Evolutionary conservation across 2,329 filamentous ascomycete genomes (phyloP), one percentile per base, ranked within the genome.

Genomic region (Hansfordia pulvinata): DNA sequence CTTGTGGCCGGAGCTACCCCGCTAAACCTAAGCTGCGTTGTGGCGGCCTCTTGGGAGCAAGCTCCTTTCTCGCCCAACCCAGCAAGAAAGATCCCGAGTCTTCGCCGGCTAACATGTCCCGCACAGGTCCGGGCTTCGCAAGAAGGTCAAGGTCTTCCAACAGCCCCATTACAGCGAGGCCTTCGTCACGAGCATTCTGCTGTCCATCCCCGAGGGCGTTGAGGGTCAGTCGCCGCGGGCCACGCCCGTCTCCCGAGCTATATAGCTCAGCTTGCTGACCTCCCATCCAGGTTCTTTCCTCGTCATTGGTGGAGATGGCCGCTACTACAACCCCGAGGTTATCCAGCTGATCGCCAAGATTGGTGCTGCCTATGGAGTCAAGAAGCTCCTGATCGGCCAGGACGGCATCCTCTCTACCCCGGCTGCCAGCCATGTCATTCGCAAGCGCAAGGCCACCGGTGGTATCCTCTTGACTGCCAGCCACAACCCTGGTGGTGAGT

Each of bases 81-180:
- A n/a, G n/a, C n/a, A n/a, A n/a, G n/a, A n/a, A n/a, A n/a, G n/a
- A n/a, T n/a, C n/a, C n/a, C n/a, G n/a, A n/a, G n/a, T n/a, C n/a
- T n/a, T 25, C 27, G 22, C 28, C 17, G 27, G 24, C 35, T 41
- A 26, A 44, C 31, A 9, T 24, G 23, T 32, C 28, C n/a, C n/a
- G n/a, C 35, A 31, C 47, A 96, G 88, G 42, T 98, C 90, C 41
- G 90, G 90, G 56, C 84, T 98, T 56, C 85, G 90, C 39, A 98
- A 98, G 64, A 96, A 93, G 74, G 90, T 96, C 62, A 85, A 83
- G 49, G 82, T 93, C 52, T 98, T 98, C 68, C 84, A 98, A 58
- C 68, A 94, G 58, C 67, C 76, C 33, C 72, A 98, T 62, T 98
- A 98, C 69, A 86, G 83, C 57, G 90, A 98, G 61, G 76, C 88